Conservation (phyloP, 73 alveolate species). For the Paramecium biaurelia region DNA sequence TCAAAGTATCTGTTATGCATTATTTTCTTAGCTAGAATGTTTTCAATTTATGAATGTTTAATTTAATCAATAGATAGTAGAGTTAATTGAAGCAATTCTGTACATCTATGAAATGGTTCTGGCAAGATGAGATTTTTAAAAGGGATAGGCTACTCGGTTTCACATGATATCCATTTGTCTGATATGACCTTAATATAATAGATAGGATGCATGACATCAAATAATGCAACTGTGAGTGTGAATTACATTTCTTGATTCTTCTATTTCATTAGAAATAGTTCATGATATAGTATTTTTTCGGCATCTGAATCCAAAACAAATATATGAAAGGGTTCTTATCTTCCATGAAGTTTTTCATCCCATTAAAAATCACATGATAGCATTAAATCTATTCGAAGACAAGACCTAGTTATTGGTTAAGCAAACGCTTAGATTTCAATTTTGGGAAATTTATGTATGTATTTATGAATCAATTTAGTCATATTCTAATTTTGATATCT, state of each 20-base stretch:
- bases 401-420: constrained; percentile 98
- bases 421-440: constrained; percentile 93
- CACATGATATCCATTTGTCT: constrained; percentile 97
- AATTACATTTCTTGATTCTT: constrained; percentile 79
- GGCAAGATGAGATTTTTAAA: constrained; percentile 98
- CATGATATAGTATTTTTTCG: constrained; percentile 96
- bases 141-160: constrained; percentile 91
- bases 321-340: constrained; percentile 96
- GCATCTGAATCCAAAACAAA: constrained; percentile 98
- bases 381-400: constrained; percentile 91
- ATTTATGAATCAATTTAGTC: constrained; percentile 78
- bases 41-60: constrained; percentile 60
- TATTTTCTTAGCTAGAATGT: constrained; percentile 65
- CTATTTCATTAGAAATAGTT: constrained; percentile 85
- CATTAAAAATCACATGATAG: constrained; percentile 96
- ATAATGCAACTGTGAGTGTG: constrained; percentile 94
- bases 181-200: constrained; percentile 88
- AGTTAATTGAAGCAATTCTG: constrained; percentile 65
- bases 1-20: constrained; percentile 74
- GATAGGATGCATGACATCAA: constrained; percentile 98
- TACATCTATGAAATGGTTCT: constrained; percentile 90
- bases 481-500: constrained; percentile 77
- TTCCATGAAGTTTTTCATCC: constrained; percentile 96
- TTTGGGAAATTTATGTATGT: constrained; percentile 97
- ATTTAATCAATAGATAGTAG: constrained; percentile 43